Conservation (phyloP, 139 green algal species). For the Marvania coccoides region DNA sequence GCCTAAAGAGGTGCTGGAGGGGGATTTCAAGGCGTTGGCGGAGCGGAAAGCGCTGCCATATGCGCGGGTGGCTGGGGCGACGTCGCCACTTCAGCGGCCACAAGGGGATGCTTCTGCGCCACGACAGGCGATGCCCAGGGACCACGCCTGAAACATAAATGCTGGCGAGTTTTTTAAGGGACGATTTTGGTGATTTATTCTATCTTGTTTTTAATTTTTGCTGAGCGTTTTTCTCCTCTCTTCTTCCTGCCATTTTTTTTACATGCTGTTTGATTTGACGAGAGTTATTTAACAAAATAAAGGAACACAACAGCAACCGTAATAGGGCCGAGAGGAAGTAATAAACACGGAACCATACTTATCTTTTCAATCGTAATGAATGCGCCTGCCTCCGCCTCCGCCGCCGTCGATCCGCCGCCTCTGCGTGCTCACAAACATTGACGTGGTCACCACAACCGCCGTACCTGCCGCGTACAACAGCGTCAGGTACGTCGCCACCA, state of each 20-base stretch:
- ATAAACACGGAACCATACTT: not conserved
- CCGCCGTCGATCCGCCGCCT: constrained; percentile 5
- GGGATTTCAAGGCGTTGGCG: constrained; percentile 48
- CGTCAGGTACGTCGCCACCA: constrained; percentile 25
- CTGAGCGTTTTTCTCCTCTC: not conserved
- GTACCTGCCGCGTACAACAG: constrained; percentile 25
- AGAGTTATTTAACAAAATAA: too few species aligned
- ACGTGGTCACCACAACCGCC: constrained; percentile 7
- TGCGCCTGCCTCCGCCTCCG: not conserved
- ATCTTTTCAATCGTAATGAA: not conserved
- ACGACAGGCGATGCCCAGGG: constrained; percentile 20
- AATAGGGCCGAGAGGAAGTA: not conserved
- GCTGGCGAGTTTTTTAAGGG: too few species aligned
- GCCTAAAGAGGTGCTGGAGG: constrained; percentile 64
- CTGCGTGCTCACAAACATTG: constrained; percentile 5
- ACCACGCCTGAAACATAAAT: constrained; percentile 35
- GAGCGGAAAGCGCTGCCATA: constrained; percentile 37
- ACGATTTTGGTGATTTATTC: too few species aligned
- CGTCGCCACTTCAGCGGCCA: constrained; percentile 21
- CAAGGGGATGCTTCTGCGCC: not conserved
- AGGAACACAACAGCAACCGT: not conserved
- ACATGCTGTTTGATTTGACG: too few species aligned
- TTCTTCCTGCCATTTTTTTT: not conserved
- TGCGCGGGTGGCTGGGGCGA: constrained; percentile 13
- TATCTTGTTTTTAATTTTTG: constrained; percentile 1